These are phyloP conservation scores for Penicillium fimorum DNA, from an alignment of 495 filamentous ascomycete species.

Conservation along the genomic window DNA sequence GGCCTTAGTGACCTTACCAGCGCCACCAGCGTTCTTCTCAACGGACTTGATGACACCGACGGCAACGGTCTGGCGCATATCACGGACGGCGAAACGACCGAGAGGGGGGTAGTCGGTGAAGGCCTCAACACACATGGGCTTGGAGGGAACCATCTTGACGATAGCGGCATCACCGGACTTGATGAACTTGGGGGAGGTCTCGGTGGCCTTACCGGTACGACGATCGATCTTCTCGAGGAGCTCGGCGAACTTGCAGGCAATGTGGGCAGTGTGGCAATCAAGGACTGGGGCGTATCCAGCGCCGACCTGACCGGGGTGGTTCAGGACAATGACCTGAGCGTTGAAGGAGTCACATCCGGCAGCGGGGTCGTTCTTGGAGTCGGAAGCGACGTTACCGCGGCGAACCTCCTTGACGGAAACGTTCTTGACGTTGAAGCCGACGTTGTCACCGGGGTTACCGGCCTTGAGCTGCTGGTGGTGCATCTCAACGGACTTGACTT, in stretches of 20 bases:
- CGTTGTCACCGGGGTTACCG: slow-evolving; percentile 98
- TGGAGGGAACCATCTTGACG: slow-evolving; percentile 99
- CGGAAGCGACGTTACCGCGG: slow-evolving; percentile 99
- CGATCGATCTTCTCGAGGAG: slow-evolving; percentile 99
- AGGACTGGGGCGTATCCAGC: slow-evolving; percentile 98
- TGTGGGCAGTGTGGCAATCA: slow-evolving; percentile 99
- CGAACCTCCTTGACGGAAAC: slow-evolving; percentile 99
- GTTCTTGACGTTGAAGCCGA: slow-evolving; percentile 99
- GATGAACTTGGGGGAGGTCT: slow-evolving; percentile 93
- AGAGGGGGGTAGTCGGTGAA: slow-evolving; percentile 99
- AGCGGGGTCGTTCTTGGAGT: slow-evolving; percentile 99
- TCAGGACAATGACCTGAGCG: slow-evolving; percentile 99
- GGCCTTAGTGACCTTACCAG: slow-evolving; percentile 77
- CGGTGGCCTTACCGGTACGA: slow-evolving; percentile 98
- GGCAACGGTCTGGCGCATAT: slow-evolving; percentile 86
- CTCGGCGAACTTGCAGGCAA: slow-evolving; percentile 99
- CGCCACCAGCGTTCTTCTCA: slow-evolving; percentile 65
- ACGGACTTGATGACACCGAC: slow-evolving; percentile 96
- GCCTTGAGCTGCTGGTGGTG: slow-evolving; percentile 98
- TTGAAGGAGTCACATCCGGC: slow-evolving; percentile 88
- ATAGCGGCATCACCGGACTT: slow-evolving; percentile 99
- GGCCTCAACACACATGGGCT: slow-evolving; percentile 99
- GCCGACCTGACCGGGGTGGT: slow-evolving; percentile 99
- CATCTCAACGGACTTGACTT: slow-evolving; percentile 99
- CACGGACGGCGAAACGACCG: slow-evolving; percentile 97